Evolutionary conservation across 148 eudicot species (phyloP).

Genomic region (Cornus suecica): DNA sequence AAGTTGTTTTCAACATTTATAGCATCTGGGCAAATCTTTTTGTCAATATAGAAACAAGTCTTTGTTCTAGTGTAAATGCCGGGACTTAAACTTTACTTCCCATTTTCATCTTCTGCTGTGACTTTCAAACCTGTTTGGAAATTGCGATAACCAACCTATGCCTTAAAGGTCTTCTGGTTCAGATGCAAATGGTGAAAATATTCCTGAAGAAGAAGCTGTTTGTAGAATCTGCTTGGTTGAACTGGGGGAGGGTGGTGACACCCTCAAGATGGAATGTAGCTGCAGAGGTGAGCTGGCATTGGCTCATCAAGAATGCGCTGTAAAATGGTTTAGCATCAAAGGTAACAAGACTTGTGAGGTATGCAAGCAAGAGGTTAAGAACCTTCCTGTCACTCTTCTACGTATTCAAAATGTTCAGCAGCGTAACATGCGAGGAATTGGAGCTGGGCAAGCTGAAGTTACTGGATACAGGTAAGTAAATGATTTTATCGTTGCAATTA

Average conservation of each 20-base stretch:
- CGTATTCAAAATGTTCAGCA: slow-evolving; percentile 58
- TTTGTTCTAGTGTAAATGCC: background rate
- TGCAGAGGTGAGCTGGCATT: slow-evolving; percentile 98
- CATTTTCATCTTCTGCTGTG: slow-evolving; percentile 1
- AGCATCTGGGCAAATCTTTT: background rate
- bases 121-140: slow-evolving; percentile 2
- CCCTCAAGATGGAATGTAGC: slow-evolving; percentile 92
- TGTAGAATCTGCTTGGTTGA: slow-evolving; percentile 94
- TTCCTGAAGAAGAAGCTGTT: slow-evolving; percentile 94
- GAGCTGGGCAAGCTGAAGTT: slow-evolving; percentile 37
- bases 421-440: slow-evolving; percentile 32
- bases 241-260: slow-evolving; percentile 78
- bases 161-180: slow-evolving; percentile 36
- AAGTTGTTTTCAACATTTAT: background rate
- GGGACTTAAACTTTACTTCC: background rate
- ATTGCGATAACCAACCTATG: slow-evolving; percentile 28
- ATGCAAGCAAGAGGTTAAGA: slow-evolving; percentile 84
- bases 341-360: slow-evolving; percentile 95
- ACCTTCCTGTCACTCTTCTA: slow-evolving; percentile 86
- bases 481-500: background rate
- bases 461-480: slow-evolving; percentile 66
- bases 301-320: slow-evolving; percentile 89
- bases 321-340: slow-evolving; percentile 97
- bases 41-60: background rate
- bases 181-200: slow-evolving; percentile 66